Evolutionary conservation across 805 yeast species (phyloP), one percentile per base, ranked within the genome.

Genomic region (Candida nonsorbophila): DNA sequence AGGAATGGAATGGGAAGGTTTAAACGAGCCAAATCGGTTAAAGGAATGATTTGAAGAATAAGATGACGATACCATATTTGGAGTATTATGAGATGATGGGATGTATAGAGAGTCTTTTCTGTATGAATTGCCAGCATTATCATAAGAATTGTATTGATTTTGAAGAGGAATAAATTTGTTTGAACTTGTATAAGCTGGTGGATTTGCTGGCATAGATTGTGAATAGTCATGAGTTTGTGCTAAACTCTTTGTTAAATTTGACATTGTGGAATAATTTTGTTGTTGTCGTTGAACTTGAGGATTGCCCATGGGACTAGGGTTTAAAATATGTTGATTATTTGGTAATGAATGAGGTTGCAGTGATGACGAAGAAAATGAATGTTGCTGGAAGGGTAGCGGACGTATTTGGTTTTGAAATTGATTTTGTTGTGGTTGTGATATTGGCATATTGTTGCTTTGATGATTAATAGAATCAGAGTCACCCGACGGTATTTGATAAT

Each of bases 81-180:
- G 65, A 18, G 71, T 55, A 44, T 62, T 60, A 43, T 65, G 66
- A 29, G 60, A 54, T 24, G 66, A 45, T 23, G 72, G 69, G 16
- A 63, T 54, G 40, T 57, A 58, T 29, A 46, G 20, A 6, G 46
- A 34, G 29, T 45, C 42, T 23, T 36, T 32, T 13, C 33, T 29
- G 14, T 27, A 29, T 3, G 38, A 22, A 24, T 32, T 22, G 13
- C 16, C 13, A n/a, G 13, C 14, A 25, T 7, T n/a, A n/a, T n/a
- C n/a, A n/a, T 24, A 5, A 33, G 25, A 22, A 20, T 32, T 10
- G 36, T 25, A 20, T 19, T 23, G 13, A 27, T 14, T 12, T 24
- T 9, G 41, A 24, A 34, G 19, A 32, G 9, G 33, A 24, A 26
- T 8, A 3, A 10, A 27, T 25, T 7, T 30, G 34, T 16, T 24